Conservation (phyloP, 2,329 filamentous ascomycete genomes). For the Pyricularia sp. region DNA sequence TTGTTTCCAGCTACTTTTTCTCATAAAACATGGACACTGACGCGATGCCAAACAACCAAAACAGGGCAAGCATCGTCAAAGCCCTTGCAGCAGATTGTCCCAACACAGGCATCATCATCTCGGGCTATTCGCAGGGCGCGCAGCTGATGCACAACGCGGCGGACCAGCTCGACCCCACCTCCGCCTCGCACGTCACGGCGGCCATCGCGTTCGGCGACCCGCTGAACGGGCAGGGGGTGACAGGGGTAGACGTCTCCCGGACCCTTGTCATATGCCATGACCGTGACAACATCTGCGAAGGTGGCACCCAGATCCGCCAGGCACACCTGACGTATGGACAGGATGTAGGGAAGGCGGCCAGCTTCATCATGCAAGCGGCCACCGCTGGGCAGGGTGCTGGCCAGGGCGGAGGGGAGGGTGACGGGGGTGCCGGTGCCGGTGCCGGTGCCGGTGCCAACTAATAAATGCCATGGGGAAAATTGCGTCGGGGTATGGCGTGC, state of each 20-base stretch:
- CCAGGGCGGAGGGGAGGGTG: no score
- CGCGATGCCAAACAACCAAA: background rate
- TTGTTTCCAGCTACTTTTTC: background rate
- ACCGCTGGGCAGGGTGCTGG: background rate
- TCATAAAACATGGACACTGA: background rate
- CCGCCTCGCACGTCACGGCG: conserved; percentile 12
- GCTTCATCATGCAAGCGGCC: conserved; percentile 12
- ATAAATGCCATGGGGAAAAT: no score
- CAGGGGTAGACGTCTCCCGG: conserved; percentile 9
- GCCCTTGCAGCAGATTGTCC: conserved; percentile 25
- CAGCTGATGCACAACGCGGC: conserved; percentile 20
- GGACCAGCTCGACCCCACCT: conserved; percentile 10
- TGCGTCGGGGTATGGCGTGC: no score
- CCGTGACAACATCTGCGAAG: conserved; percentile 16
- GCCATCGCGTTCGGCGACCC: conserved; percentile 21
- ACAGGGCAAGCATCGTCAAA: conserved; percentile 21
- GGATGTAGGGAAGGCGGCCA: conserved; percentile 14
- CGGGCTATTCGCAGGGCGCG: conserved; percentile 25
- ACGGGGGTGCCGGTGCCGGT: no score
- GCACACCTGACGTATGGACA: conserved; percentile 17
- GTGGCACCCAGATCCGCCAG: conserved; percentile 13
- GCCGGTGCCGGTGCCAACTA: no score
- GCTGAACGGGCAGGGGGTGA: conserved; percentile 10
- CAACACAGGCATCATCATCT: conserved; percentile 28
- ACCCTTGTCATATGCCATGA: conserved; percentile 14